Conservation (phyloP, 495 filamentous ascomycete genomes). For the Talaromyces trachyspermus region DNA sequence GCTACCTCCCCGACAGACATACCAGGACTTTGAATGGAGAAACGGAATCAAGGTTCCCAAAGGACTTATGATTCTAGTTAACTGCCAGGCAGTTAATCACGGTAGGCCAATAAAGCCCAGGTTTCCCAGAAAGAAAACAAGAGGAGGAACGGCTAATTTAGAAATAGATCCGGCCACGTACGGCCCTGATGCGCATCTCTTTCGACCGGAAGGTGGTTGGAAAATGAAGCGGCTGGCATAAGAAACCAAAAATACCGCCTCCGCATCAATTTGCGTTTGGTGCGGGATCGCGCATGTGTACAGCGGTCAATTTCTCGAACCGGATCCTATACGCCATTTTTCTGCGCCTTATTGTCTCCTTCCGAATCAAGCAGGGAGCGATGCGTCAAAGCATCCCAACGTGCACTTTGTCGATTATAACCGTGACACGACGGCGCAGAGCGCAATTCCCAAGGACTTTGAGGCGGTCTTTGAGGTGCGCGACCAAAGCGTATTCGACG, state of each 20-base stretch:
- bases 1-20: not conserved
- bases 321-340: slow-evolving; percentile 1
- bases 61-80: not conserved
- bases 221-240: not conserved
- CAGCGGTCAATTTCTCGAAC: not conserved
- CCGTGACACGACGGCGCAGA: not conserved
- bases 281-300: not conserved
- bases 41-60: not conserved
- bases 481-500: not conserved
- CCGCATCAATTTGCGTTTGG: not conserved
- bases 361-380: not conserved
- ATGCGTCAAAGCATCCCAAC: not conserved
- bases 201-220: not conserved
- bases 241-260: not conserved
- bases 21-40: not conserved
- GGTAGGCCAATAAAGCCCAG: not conserved
- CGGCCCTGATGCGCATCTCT: not conserved
- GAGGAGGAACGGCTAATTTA: no score
- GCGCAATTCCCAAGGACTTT: not conserved
- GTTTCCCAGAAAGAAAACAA: no score
- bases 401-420: slow-evolving; percentile 1
- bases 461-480: not conserved
- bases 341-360: not conserved
- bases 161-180: not conserved
- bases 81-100: not conserved